These are phyloP conservation scores for Coemansia umbellata DNA, from an alignment of 192 early-diverging fungal species.

Conservation along the genomic window DNA sequence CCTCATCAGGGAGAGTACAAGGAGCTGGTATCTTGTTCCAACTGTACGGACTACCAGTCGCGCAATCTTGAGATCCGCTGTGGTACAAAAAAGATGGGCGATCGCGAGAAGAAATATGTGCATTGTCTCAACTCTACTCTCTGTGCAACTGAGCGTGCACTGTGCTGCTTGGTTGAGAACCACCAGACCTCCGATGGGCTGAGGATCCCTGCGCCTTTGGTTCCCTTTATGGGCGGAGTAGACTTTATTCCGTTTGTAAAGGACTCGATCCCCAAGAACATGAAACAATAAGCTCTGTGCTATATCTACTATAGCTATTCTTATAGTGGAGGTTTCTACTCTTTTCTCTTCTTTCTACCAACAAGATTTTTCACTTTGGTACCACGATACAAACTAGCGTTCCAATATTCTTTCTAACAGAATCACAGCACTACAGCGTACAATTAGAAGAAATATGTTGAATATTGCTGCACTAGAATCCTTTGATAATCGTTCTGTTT, in stretches of 20 bases:
- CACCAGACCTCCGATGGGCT: constrained; percentile 91
- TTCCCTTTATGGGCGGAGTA: constrained; percentile 90
- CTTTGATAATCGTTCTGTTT: too few species aligned
- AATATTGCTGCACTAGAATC: too few species aligned
- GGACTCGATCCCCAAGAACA: constrained; percentile 36
- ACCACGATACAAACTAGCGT: neutral
- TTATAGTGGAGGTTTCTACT: too few species aligned
- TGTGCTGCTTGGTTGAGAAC: constrained; percentile 95
- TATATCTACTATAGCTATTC: too few species aligned
- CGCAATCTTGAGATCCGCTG: constrained; percentile 91
- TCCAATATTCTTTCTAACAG: neutral
- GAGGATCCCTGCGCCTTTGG: constrained; percentile 76
- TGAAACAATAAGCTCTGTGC: constrained; percentile 19
- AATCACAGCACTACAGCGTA: too few species aligned
- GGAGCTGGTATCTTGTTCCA: constrained; percentile 97
- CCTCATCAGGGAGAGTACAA: constrained; percentile 97
- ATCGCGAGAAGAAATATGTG: constrained; percentile 91
- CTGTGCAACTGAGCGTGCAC: constrained; percentile 90
- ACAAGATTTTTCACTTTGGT: neutral
- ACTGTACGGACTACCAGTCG: constrained; percentile 99
- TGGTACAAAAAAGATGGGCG: constrained; percentile 95
- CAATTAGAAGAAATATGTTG: too few species aligned
- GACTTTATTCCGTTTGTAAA: constrained; percentile 80
- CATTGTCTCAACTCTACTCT: constrained; percentile 98
- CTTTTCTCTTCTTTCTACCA: neutral